Evolutionary conservation across 1,284 basidiomycete genomes (phyloP).

Genomic region (Sporisorium iseilematis-ciliati): DNA sequence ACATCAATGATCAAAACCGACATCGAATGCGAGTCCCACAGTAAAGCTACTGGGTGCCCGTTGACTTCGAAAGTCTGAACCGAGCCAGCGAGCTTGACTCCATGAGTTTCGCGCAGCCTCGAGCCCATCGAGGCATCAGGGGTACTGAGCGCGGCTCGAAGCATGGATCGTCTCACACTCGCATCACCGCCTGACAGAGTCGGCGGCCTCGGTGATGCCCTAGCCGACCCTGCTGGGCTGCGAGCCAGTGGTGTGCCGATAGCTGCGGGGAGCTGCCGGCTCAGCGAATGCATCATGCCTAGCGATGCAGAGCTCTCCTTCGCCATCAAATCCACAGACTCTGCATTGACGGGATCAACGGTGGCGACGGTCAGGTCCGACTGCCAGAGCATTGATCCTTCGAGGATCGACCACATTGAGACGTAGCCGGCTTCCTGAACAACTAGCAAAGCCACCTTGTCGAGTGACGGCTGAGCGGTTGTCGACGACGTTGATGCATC

Average conservation of each 20-base stretch:
- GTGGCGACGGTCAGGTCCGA: slow-evolving; percentile 29
- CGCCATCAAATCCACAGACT: slow-evolving; percentile 3
- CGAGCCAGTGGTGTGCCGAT: slow-evolving; percentile 38
- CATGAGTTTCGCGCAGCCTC: slow-evolving; percentile 25
- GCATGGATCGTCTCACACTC: slow-evolving; percentile 32
- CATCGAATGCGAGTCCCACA: slow-evolving; percentile 39
- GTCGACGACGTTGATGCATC: not conserved
- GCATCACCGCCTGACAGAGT: slow-evolving; percentile 20
- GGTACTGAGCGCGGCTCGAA: slow-evolving; percentile 25
- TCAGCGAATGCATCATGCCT: slow-evolving; percentile 33
- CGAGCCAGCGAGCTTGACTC: slow-evolving; percentile 18
- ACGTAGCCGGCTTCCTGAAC: slow-evolving; percentile 47
- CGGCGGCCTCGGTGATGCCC: slow-evolving; percentile 34
- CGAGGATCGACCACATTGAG: slow-evolving; percentile 40
- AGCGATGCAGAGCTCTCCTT: slow-evolving; percentile 21
- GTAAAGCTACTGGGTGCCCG: slow-evolving; percentile 10
- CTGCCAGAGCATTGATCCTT: slow-evolving; percentile 39
- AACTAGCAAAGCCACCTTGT: slow-evolving; percentile 26
- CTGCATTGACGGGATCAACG: slow-evolving; percentile 3
- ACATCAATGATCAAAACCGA: slow-evolving; percentile 24
- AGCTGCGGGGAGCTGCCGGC: slow-evolving; percentile 35
- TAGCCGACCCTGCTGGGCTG: slow-evolving; percentile 37
- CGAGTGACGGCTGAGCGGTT: not conserved
- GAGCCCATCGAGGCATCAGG: slow-evolving; percentile 19
- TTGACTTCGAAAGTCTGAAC: slow-evolving; percentile 18